These are phyloP conservation scores for Ophiostoma australiae DNA, from an alignment of 2,329 filamentous ascomycete genomes.

Conservation along the genomic window DNA sequence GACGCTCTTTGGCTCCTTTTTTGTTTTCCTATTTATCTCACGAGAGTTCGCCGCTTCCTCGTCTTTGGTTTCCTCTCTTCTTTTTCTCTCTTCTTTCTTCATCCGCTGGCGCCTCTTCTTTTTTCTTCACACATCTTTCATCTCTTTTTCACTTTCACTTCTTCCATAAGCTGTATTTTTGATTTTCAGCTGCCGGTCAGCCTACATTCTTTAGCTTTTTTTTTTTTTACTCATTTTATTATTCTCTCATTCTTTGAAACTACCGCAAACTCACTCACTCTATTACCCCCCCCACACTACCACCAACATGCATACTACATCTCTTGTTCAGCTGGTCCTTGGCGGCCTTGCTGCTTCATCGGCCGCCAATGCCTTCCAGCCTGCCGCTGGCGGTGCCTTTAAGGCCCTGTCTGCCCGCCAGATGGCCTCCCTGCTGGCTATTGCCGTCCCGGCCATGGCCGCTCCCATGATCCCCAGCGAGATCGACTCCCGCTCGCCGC, in stretches of 20 bases:
- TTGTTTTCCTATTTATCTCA: slow-evolving; percentile 20
- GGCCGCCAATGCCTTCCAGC: slow-evolving; percentile 32
- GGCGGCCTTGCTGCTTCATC: slow-evolving; percentile 34
- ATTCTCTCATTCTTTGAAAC: neutral
- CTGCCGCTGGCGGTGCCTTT: slow-evolving; percentile 20
- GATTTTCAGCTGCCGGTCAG: slow-evolving; percentile 33
- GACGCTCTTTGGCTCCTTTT: neutral
- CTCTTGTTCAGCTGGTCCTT: slow-evolving; percentile 32
- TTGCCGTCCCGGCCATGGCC: slow-evolving; percentile 31
- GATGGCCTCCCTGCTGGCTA: slow-evolving; percentile 31
- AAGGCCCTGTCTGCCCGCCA: slow-evolving; percentile 29
- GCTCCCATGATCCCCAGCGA: slow-evolving; percentile 25
- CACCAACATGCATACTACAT: slow-evolving; percentile 33
- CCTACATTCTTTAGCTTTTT: slow-evolving; percentile 23
- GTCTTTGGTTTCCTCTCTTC: slow-evolving; percentile 20
- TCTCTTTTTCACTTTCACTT: slow-evolving; percentile 28
- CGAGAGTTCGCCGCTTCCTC: slow-evolving; percentile 5
- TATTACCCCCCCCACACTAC: neutral
- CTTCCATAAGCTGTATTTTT: slow-evolving; percentile 26
- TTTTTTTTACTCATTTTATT: slow-evolving; percentile 1
- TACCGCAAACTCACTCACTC: neutral
- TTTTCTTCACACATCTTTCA: slow-evolving; percentile 19
- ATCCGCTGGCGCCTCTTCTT: slow-evolving; percentile 22
- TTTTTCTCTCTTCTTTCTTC: slow-evolving; percentile 20
- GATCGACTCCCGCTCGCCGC: slow-evolving; percentile 28